Base-by-base conservation (phyloP, 1,139 yeast genomes). In the Suhomyces anneliseae region DNA sequence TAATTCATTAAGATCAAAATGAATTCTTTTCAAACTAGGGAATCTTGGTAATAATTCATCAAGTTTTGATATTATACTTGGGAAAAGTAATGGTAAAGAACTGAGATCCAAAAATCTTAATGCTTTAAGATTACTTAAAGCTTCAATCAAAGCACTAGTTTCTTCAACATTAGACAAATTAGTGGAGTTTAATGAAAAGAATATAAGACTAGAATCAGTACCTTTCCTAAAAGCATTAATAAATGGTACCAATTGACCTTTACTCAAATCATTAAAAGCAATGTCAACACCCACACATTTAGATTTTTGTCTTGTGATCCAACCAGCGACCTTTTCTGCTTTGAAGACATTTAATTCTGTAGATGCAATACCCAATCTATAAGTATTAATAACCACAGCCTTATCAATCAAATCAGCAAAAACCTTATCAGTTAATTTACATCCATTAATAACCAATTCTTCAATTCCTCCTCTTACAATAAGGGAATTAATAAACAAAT, bases 381-480 rank as follows among this genome's bases (percentile, higher is more conserved):
- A 80, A 1, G 96, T 87, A 12, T 76, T 68, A 14, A 72, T 59
- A 5, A 71, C 57, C 14, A 85, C 74, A 0, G 88, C 89, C 19
- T 70, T 69, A 26, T 70, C 70, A 26, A 90, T 71, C 42, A 86
- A 64, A 9, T 68, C 65, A 34, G 70, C 62, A 53, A 90, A 84
- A 24, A 69, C 72, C 1, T 70, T 76, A 43, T 78, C 78, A 1
- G 81, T 69, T 34, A 88, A 68, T 61, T 81, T 81, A 56, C 95
- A 85, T 5, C 97, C 97, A 60, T 89, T 89, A 34, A 92, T 71
- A 24, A 89, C 83, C 53, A 92, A 72, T 59, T 90, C 97, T 61
- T 88, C 96, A 42, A 90, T 73, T 0, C 96, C 96, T 10, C 86
- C 85, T 53, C 93, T 72, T 9, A 64, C 52, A 3, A 68, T 68